These are phyloP conservation scores for Corylus avellana DNA, from an alignment of 306 rosid species.

Conservation along the genomic window DNA sequence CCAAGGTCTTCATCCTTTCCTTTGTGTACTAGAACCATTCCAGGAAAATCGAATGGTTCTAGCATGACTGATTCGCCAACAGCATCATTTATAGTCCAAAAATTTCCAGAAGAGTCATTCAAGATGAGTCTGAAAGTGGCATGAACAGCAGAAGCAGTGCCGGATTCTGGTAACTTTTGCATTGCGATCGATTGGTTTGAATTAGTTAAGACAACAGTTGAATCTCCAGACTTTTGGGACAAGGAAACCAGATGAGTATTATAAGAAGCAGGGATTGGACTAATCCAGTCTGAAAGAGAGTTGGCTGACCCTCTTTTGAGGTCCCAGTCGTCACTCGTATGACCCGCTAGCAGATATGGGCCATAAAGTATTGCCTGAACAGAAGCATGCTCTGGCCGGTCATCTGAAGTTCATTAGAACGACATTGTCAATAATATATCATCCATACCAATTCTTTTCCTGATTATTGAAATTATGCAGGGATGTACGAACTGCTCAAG, in stretches of 20 bases:
- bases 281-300: conserved; percentile 55
- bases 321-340: conserved; percentile 57
- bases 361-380: conserved; percentile 81
- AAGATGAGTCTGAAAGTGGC: conserved; percentile 74
- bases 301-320: conserved; percentile 36
- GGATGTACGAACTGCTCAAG: background rate
- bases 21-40: conserved; percentile 54
- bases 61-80: conserved; percentile 47
- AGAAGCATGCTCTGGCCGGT: conserved; percentile 59
- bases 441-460: background rate
- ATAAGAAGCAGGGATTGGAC: conserved; percentile 61
- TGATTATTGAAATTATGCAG: background rate
- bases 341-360: conserved; percentile 73
- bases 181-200: conserved; percentile 51
- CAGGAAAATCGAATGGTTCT: conserved; percentile 77
- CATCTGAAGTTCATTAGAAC: conserved; percentile 61
- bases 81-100: conserved; percentile 22
- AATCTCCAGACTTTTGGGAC: conserved; percentile 38
- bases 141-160: conserved; percentile 46
- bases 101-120: conserved; percentile 29
- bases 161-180: conserved; percentile 48
- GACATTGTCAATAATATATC: conserved; percentile 20
- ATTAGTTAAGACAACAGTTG: conserved; percentile 50
- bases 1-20: conserved; percentile 49
- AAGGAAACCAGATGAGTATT: conserved; percentile 53